Evolutionary conservation across 148 eudicot species (phyloP).

Genomic region (Cornus kousa): DNA sequence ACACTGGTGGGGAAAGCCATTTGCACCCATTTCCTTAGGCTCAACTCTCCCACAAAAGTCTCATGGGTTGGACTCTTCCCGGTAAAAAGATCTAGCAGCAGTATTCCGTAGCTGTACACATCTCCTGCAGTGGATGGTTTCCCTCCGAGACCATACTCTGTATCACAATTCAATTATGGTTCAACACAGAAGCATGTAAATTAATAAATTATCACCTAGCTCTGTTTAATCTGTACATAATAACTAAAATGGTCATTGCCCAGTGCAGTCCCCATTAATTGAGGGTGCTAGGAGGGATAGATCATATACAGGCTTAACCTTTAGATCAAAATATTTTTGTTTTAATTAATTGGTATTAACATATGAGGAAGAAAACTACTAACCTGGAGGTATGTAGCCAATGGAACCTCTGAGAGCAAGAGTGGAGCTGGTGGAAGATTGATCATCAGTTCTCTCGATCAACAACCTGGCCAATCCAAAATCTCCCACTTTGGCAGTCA

Average conservation of each 20-base stretch:
- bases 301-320: too few species aligned
- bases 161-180: not conserved
- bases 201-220: too few species aligned
- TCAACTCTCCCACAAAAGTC: slow-evolving; percentile 29
- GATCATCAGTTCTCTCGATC: slow-evolving; percentile 23
- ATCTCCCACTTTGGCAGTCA: slow-evolving; percentile 67
- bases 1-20: slow-evolving; percentile 20
- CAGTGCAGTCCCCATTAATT: too few species aligned
- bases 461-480: slow-evolving; percentile 60
- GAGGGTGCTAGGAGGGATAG: too few species aligned
- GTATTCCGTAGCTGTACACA: slow-evolving; percentile 54
- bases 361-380: not conserved
- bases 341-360: too few species aligned
- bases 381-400: slow-evolving; percentile 79
- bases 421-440: slow-evolving; percentile 36
- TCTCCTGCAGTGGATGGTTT: slow-evolving; percentile 53
- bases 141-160: slow-evolving; percentile 56
- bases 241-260: too few species aligned
- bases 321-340: too few species aligned
- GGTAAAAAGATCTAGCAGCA: slow-evolving; percentile 50
- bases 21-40: slow-evolving; percentile 42
- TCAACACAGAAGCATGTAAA: too few species aligned
- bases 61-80: slow-evolving; percentile 47
- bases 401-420: slow-evolving; percentile 57
- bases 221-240: too few species aligned